Base-by-base conservation (phyloP, 2,329 filamentous ascomycete species). In the Aspergillus sp. region DNA sequence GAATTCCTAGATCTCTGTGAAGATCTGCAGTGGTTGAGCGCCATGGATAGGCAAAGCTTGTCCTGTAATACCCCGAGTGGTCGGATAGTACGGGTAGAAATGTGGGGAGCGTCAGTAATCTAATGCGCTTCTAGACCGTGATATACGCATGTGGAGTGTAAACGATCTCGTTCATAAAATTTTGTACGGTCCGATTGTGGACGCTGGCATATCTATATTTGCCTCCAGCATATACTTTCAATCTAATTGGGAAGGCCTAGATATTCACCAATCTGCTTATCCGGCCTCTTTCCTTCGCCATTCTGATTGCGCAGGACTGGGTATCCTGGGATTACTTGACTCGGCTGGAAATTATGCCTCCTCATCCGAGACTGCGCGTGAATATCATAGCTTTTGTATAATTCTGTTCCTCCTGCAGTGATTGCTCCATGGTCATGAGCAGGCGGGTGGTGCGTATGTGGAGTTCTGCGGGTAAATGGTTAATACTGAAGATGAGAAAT, bases 361-460 rank as follows among this genome's bases (percentile, higher is more conserved):
- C 8, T 45, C 20, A 56, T 54, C 47, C 19, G 4, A 48, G 11
- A 13, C 32, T 53, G 16, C 45, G 47, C 11, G 55, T 55, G 50
- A 75, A 72, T 5, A 74, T 61, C 47, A 90, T 77, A 49, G 86
- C 85, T 71, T 86, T 88, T 65, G 81, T 79, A 54, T 79, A 74
- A 43, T 78, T 77, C 45, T 80, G 73, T 58, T 87, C 80, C 62
- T 88, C 81, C 46, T 79, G 74, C 51, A 83, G 73, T 1, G 84
- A 84, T 63, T 82, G 76, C 65, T 94, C 89, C 20, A 88, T 73
- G 52, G 80, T 83, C 35, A 87, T 68, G 13, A 89, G 75, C 33
- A 90, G 73, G 61, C 81, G 79, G 45, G 79, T 82, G 3, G 84
- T 84, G 45, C 84, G 80, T 33, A 91, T 78, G 40, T 88, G 71